Evolutionary conservation across 75 land plant species (phyloP), one percentile per base, ranked within the genome.

Genomic region (Picea sitchensis): DNA sequence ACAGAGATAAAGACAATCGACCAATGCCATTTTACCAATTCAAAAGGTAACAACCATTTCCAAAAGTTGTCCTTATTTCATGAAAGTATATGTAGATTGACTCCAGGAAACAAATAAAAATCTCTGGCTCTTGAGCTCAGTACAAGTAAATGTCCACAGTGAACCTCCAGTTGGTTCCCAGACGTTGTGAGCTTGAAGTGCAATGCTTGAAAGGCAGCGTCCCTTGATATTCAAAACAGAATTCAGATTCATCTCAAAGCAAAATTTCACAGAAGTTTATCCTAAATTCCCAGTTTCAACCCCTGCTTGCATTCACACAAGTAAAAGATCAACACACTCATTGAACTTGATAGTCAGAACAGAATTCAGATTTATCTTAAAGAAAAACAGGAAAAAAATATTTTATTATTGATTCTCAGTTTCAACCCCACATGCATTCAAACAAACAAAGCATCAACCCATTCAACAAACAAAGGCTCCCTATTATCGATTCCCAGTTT

Each of bases 161-260:
- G 54, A 44, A 47, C 74, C 74, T n/a, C 54, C 74, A 44, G 23
- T 71, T 41, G 74, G 74, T 44, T 71, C 74, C 74, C 74, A 71
- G 3, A 32, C 47, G 56, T 71, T 15, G 54, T 18, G 74, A 18
- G 51, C 47, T 71, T 71, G 56, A 12, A 71, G 74, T 44, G 51
- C 54, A 15, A 44, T 47, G 54, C 56, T 71, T 71, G 54, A 44
- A 71, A 71, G 51, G 23, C 23, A 8, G 44, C 9, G 56, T 21
- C 74, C 54, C 44, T 71, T 71, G 3, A 17, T 71, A 44, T 71
- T 71, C 74, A 71, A n/a, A 36, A 67, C 41, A 36, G 41, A 36
- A 44, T n/a, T 41, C 74, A 71, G 74, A 71, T 23, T 71, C 74
- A 71, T 71, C 74, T 71, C 74, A 71, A 71, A 71, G 51, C 54